Evolutionary conservation across 2,329 filamentous ascomycete species (phyloP), one percentile per base, ranked within the genome.

Genomic region (Pseudopyricularia cyperi): DNA sequence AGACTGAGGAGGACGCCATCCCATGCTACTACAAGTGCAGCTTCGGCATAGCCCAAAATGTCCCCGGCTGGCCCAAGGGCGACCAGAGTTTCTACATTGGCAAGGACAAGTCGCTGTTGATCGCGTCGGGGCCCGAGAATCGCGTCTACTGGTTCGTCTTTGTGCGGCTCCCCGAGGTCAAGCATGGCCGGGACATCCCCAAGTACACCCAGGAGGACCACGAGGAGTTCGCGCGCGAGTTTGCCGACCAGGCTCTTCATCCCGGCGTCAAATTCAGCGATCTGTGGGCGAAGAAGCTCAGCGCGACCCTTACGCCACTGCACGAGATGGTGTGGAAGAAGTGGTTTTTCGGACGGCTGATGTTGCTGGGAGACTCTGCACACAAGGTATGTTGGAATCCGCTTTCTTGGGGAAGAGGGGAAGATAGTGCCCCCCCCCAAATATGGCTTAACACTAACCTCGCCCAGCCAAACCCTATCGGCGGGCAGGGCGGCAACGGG

Each of bases 301-400:
- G 4, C 28, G 8, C 28, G 8, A 33, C 17, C 30, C 9, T 7
- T 15, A 48, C 30, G 30, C 46, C 46, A 28, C 46, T 48, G 46
- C 46, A 48, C 19, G 35, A 39, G 9, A 39, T 39, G 35, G 61
- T 65, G 2, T 65, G 57, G 33, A 57, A 65, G n/a, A 62, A 61
- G 44, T 68, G 66, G 66, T 59, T 60, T 51, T 64, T 61, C 50
- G 51, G 58, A 7, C 56, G 64, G 3, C 63, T 66, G 8, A 53
- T 66, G 1, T 56, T 56, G 3, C 54, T 67, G 1, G 65, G 65
- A 3, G 65, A 68, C 42, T 57, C 64, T 0, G 60, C 55, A 1
- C 65, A 68, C 52, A 68, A 68, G n/a, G n/a, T n/a, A n/a, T n/a
- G n/a, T n/a, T n/a, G n/a, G n/a, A n/a, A n/a, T n/a, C n/a, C n/a